phyloP scores from a whole-genome alignment of 2,329 filamentous ascomycete species.

The Clonostachys rhizophaga region DNA sequence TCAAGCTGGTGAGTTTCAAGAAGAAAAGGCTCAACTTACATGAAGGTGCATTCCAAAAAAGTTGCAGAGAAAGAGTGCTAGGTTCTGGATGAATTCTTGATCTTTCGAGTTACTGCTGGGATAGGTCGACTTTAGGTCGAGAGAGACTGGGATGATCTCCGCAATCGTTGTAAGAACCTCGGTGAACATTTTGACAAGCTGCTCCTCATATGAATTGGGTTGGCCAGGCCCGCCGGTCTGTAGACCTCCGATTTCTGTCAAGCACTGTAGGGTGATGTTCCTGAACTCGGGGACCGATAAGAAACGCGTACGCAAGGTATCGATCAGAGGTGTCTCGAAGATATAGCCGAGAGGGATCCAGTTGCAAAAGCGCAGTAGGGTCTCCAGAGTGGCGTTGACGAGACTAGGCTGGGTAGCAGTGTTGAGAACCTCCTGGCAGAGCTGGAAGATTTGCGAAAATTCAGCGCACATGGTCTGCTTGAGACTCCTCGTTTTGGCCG shows the following conservation, averaged over 20 bases:
- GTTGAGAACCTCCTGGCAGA: slow-evolving; percentile 92
- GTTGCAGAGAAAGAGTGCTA: slow-evolving; percentile 93
- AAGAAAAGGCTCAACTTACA: slow-evolving; percentile 37
- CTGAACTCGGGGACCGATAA: slow-evolving; percentile 91
- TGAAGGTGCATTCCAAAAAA: slow-evolving; percentile 93
- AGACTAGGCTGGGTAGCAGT: slow-evolving; percentile 84
- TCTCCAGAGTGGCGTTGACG: slow-evolving; percentile 95
- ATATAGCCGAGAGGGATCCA: slow-evolving; percentile 99
- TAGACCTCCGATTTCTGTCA: slow-evolving; percentile 94
- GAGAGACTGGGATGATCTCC: slow-evolving; percentile 83
- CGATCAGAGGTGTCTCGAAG: slow-evolving; percentile 95
- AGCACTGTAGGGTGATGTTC: slow-evolving; percentile 91
- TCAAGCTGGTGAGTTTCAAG: slow-evolving; percentile 6
- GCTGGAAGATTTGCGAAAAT: slow-evolving; percentile 96
- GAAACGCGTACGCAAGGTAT: slow-evolving; percentile 88
- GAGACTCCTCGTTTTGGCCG: slow-evolving; percentile 88
- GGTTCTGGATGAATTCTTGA: slow-evolving; percentile 96
- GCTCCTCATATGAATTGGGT: slow-evolving; percentile 80
- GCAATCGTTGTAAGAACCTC: slow-evolving; percentile 91
- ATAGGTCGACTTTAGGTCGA: slow-evolving; percentile 90
- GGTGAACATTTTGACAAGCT: slow-evolving; percentile 97
- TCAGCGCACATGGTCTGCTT: slow-evolving; percentile 99
- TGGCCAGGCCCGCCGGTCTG: slow-evolving; percentile 71
- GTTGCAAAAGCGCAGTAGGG: slow-evolving; percentile 92
- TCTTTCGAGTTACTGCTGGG: slow-evolving; percentile 86